Evolutionary conservation across 2,329 filamentous ascomycete genomes (phyloP), one percentile per base, ranked within the genome.

Genomic region (Fusarium sacchari): DNA sequence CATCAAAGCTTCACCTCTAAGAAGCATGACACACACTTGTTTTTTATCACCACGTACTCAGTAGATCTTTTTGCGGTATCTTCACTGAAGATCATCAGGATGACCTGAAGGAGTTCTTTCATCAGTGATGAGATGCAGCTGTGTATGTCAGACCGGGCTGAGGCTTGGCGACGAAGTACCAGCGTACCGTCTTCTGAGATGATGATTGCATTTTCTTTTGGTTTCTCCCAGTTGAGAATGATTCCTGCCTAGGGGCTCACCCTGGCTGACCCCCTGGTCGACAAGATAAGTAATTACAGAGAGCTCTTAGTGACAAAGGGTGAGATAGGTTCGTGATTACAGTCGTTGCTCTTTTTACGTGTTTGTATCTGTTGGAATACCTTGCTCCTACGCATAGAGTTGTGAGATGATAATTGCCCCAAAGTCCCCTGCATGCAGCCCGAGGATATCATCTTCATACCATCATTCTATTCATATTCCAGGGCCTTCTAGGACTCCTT

Each of bases 51-150:
- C 20, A 0, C 6, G 39, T 24, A 0, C 39, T 52, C 18, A 20
- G 6, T 49, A 53, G 14, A 50, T 61, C n/a, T n/a, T n/a, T n/a
- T 46, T 11, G 26, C 37, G 18, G 18, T 44, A 4, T 63, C 39
- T 34, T 63, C n/a, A 63, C 11, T 13, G 58, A 39, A 28, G 62
- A 63, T 64, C 11, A 2, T 26, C 37, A 20, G 57, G 44, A 6
- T 62, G 22, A 40, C 30, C 30, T 37, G 28, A 37, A 32, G 32
- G 34, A 47, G 57, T 24, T 44, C 26, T 22, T 11, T 52, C 44
- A 62, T 62, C 57, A 39, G 46, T 50, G 56, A 62, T 64, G 44
- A 64, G 56, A 61, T 46, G 43, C 5, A 43, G 56, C 61, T 64
- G 61, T 20, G 22, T 37, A 37, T 50, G 14, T 61, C 30, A 30